Evolutionary conservation across 2,329 filamentous ascomycete species (phyloP), one percentile per base, ranked within the genome.

Genomic region (Venturia nashicola): DNA sequence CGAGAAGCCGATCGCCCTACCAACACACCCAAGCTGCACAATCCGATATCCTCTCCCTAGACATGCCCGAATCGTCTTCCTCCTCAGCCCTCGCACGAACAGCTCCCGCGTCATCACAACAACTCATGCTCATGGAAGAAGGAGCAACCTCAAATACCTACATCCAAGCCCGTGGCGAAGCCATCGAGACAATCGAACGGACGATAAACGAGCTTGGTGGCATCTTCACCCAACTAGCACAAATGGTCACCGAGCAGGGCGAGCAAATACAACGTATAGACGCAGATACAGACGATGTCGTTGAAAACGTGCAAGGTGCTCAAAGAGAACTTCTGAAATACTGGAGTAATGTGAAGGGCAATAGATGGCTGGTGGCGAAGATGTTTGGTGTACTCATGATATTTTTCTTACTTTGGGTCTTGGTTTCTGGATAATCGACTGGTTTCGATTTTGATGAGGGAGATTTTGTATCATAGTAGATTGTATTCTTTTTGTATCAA

Each of bases 261-360:
- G 94, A 97, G 76, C 96, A 96, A 88, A 96, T 99, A 68, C 91
- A 97, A 76, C 83, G 93, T 61, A 97, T 97, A 72, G 93, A 97
- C 71, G 93, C 93, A 68, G 97, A 97, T 75, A 97, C 93, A 1
- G 94, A 99, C 72, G 92, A 97, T 70, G 91, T 99, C 6, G 93
- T 99, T 63, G 93, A 97, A 72, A 99, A 99, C 70, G 93, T 99
- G n/a, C 86, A 96, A 72, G 94, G 94, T 20, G 94, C 94, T 6
- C 94, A 99, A 74, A 83, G 92, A 67, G 93, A 99, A 76, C 75
- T 99, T 71, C 85, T 99, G 77, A 97, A 97, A 75, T 99, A 97
- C 77, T 99, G 94, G 93, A 88, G 86, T 36, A 83, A 92, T 48
- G 92, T 97, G 36, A 94, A 91, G 64, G 91, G 92, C 67, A 99